Conservation (phyloP, 2,329 filamentous ascomycete genomes). For the Dothideomycetes sp. region DNA sequence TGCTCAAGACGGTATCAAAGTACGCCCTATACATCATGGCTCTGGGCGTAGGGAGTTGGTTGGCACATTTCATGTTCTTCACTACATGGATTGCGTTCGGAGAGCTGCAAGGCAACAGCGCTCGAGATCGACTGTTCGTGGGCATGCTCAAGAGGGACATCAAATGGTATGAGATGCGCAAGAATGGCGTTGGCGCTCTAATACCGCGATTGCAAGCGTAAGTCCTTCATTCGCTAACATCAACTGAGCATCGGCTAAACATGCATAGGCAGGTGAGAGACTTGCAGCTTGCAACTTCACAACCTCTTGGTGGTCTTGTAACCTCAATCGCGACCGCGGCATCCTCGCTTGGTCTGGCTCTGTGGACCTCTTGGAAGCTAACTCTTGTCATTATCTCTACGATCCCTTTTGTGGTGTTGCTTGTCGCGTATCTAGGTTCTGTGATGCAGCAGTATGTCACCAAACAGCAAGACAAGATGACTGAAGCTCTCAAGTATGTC, state of each 20-base stretch:
- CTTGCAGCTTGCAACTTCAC: constrained; percentile 69
- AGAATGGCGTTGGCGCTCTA: constrained; percentile 63
- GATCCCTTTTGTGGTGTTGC: constrained; percentile 55
- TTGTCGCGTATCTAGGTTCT: constrained; percentile 52
- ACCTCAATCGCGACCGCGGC: constrained; percentile 56
- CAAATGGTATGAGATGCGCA: constrained; percentile 69
- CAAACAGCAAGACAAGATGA: constrained; percentile 58
- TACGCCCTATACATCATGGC: constrained; percentile 55
- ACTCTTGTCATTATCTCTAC: constrained; percentile 69
- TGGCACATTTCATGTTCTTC: constrained; percentile 59
- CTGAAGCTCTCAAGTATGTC: constrained; percentile 60
- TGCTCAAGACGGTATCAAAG: constrained; percentile 48
- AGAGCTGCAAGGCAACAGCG: constrained; percentile 64
- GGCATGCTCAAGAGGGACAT: constrained; percentile 64
- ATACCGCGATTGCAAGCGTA: constrained; percentile 66
- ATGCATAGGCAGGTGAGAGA: constrained; percentile 66
- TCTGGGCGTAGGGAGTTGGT: constrained; percentile 57
- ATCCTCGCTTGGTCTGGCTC: constrained; percentile 59
- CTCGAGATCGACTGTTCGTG: constrained; percentile 56
- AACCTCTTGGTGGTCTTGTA: constrained; percentile 64
- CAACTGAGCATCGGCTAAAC: constrained; percentile 15
- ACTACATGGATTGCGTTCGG: constrained; percentile 67
- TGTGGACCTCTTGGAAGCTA: constrained; percentile 75
- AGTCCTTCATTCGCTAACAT: constrained; percentile 25
- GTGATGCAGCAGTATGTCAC: constrained; percentile 58